These are phyloP conservation scores for Aegle marmelos DNA, from an alignment of 345 rosid species.

Conservation along the genomic window DNA sequence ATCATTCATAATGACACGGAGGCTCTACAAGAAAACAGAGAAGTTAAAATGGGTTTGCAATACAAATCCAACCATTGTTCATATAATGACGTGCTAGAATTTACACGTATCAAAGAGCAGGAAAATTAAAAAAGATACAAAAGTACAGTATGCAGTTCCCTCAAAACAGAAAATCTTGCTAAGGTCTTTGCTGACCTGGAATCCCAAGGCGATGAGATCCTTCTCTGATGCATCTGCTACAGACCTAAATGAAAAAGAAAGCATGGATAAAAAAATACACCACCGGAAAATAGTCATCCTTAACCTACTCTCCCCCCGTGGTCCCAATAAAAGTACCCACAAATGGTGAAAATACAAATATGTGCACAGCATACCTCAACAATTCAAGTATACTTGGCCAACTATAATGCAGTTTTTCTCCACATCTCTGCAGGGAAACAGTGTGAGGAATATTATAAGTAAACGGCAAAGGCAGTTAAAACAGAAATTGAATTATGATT, in stretches of 20 bases:
- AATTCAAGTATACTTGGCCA: constrained; percentile 90
- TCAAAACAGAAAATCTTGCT: not conserved
- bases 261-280: constrained; percentile 2
- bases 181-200: constrained; percentile 64
- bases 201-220: constrained; percentile 86
- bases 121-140: not conserved
- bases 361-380: constrained; percentile 60
- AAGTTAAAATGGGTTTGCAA: constrained; percentile 25
- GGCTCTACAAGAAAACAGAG: constrained; percentile 50
- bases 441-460: constrained; percentile 11
- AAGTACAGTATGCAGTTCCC: not conserved
- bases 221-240: constrained; percentile 95
- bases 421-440: constrained; percentile 65
- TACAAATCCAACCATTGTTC: constrained; percentile 6
- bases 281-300: not conserved
- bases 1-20: constrained; percentile 88
- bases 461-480: constrained; percentile 3
- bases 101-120: not conserved
- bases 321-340: not conserved
- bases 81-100: not conserved
- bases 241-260: constrained; percentile 48
- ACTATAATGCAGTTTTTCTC: constrained; percentile 79
- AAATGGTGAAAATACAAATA: not conserved
- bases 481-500: constrained; percentile 6
- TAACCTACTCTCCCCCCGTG: not conserved